A percentile compares a stretch with the other conserved stretches of the same genome.
phyloP scores from a whole-genome alignment of 257 asterid genomes.

The Plantago elongata region DNA sequence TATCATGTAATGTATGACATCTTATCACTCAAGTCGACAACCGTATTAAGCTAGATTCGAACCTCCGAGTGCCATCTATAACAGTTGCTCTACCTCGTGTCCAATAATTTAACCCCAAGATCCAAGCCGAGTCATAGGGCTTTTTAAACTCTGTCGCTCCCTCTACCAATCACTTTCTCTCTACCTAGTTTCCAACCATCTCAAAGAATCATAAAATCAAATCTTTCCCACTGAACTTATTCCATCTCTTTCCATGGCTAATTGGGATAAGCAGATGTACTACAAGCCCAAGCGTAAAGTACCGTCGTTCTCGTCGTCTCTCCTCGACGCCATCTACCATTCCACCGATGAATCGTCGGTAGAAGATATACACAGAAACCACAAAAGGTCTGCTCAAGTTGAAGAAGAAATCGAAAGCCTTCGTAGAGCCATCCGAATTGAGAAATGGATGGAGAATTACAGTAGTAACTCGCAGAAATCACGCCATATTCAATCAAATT shows the following conservation, averaged over 20 bases:
- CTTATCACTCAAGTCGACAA: too few relatives aligned
- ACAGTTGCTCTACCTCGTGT: conserved; percentile 5
- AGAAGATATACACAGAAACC: conserved; percentile 8
- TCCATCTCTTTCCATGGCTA: conserved; percentile 24
- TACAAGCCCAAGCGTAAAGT: conserved; percentile 46
- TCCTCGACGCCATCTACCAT: conserved; percentile 74
- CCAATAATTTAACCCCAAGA: conserved; percentile 31
- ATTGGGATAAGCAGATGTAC: conserved; percentile 29
- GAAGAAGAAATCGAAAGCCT: conserved; percentile 63
- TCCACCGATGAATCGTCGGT: conserved; percentile 55
- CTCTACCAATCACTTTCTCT: conserved; percentile 17
- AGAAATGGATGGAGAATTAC: conserved; percentile 73
- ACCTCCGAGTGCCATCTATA: too few relatives aligned
- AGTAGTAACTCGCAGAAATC: conserved; percentile 17
- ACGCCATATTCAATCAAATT: conserved; percentile 37
- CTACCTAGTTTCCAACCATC: conserved; percentile 1
- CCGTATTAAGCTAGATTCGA: too few relatives aligned
- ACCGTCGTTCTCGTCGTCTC: conserved; percentile 76
- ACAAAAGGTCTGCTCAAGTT: conserved; percentile 27
- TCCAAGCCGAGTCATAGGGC: conserved; percentile 53
- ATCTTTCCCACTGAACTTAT: background rate
- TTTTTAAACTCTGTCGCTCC: conserved; percentile 18
- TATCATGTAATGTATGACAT: too few relatives aligned
- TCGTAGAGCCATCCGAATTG: conserved; percentile 67
- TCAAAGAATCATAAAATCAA: background rate